A percentile compares a stretch with the other conserved stretches of the same genome.
These are phyloP conservation scores for Medicago ruthenica DNA, from an alignment of 306 rosid species.

Conservation along the genomic window DNA sequence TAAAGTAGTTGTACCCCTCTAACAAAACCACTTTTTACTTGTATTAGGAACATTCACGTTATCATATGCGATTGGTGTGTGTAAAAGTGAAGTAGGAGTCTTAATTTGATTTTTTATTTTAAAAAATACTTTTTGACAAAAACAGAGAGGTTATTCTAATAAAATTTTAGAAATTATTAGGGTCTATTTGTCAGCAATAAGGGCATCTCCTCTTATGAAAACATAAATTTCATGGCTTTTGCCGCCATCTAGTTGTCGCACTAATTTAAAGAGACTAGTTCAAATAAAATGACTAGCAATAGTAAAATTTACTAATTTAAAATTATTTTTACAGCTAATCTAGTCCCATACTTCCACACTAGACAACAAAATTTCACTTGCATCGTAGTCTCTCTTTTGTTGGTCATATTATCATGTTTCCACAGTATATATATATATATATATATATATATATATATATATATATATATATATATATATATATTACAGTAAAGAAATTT, in stretches of 20 bases:
- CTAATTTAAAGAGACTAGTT: conserved; percentile 20
- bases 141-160: neutral
- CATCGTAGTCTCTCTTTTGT: conserved; percentile 27
- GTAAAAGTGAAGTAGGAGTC: neutral
- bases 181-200: conserved; percentile 26
- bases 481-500: conserved; percentile 3
- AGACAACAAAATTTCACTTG: conserved; percentile 46
- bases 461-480: too few species aligned
- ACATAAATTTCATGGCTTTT: conserved; percentile 33
- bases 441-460: too few species aligned
- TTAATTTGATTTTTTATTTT: too few species aligned
- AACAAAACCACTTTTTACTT: neutral
- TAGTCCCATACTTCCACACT: conserved; percentile 36
- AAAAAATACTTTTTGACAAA: neutral
- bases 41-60: neutral
- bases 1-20: neutral
- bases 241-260: conserved; percentile 26
- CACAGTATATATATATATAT: too few species aligned
- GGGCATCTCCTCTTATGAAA: conserved; percentile 16
- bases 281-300: conserved; percentile 23
- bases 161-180: neutral
- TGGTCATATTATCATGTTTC: conserved; percentile 2
- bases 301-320: neutral
- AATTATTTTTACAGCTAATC: conserved; percentile 27
- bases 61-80: neutral